Percentiles rank a stretch among this genome's conserved stretches.
Evolutionary conservation across 2,329 filamentous ascomycete species (phyloP).

Genomic region (Nemania abortiva): DNA sequence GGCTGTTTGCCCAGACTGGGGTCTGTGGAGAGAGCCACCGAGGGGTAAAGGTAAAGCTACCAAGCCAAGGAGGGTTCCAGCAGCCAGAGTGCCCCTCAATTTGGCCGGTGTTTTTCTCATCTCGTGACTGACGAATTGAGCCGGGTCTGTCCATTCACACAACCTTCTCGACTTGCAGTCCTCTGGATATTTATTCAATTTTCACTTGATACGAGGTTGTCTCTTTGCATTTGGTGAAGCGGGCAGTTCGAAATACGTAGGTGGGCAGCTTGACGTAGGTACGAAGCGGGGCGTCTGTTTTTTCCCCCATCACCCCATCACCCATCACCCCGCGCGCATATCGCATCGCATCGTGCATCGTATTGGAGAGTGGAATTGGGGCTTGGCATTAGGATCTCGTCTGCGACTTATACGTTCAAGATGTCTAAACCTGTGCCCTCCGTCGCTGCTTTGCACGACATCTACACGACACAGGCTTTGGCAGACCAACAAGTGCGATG

Average conservation of each 20-base stretch:
- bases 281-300: conserved; percentile 23
- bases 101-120: conserved; percentile 19
- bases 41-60: conserved; percentile 29
- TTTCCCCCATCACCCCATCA: background rate
- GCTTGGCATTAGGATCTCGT: conserved; percentile 20
- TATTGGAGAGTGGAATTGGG: conserved; percentile 13
- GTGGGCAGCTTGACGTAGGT: conserved; percentile 7
- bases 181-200: background rate
- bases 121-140: conserved; percentile 24
- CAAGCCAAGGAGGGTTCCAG: conserved; percentile 1
- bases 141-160: background rate
- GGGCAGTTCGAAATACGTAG: background rate
- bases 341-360: background rate
- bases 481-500: conserved; percentile 78
- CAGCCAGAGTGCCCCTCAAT: conserved; percentile 36
- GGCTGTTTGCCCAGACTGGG: conserved; percentile 22
- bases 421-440: conserved; percentile 77
- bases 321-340: background rate
- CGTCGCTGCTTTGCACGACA: conserved; percentile 79
- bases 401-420: conserved; percentile 19
- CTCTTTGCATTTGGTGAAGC: background rate
- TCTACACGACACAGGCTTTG: conserved; percentile 83
- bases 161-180: background rate
- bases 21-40: conserved; percentile 7
- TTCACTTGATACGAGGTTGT: background rate